Conservation (phyloP, 768 basidiomycete genomes). For the Termitomyces sp. region DNA sequence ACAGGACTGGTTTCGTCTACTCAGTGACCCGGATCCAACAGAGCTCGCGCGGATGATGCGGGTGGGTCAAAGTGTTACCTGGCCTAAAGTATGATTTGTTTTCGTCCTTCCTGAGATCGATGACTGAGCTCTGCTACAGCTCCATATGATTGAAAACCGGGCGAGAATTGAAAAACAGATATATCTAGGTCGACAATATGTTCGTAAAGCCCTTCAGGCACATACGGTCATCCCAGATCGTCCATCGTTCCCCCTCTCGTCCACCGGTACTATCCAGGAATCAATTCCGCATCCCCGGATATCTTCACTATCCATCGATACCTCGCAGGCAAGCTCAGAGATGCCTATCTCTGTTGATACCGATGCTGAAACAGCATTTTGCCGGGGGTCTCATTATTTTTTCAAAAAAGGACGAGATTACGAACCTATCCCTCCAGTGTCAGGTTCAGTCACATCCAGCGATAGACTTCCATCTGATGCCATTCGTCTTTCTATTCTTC, state of each 20-base stretch:
- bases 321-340: slow-evolving; percentile 39
- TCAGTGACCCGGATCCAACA: slow-evolving; percentile 76
- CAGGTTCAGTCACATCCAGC: slow-evolving; percentile 27
- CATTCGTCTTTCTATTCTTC: slow-evolving; percentile 34
- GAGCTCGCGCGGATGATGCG: slow-evolving; percentile 85
- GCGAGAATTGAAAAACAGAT: slow-evolving; percentile 81
- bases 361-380: slow-evolving; percentile 71
- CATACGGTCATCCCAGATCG: slow-evolving; percentile 15
- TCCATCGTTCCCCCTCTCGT: slow-evolving; percentile 18
- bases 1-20: slow-evolving; percentile 81
- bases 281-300: slow-evolving; percentile 9
- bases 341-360: slow-evolving; percentile 70
- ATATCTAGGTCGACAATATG: slow-evolving; percentile 65
- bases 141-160: slow-evolving; percentile 95
- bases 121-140: slow-evolving; percentile 31
- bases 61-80: slow-evolving; percentile 88
- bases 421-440: slow-evolving; percentile 24
- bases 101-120: not conserved
- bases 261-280: slow-evolving; percentile 7
- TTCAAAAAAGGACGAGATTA: slow-evolving; percentile 43
- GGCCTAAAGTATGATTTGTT: slow-evolving; percentile 73
- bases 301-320: slow-evolving; percentile 18
- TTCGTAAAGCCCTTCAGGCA: slow-evolving; percentile 52
- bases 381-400: slow-evolving; percentile 49
- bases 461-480: slow-evolving; percentile 28